Conservation (phyloP, 2,329 filamentous ascomycete genomes). For the Phialophora chinensis region DNA sequence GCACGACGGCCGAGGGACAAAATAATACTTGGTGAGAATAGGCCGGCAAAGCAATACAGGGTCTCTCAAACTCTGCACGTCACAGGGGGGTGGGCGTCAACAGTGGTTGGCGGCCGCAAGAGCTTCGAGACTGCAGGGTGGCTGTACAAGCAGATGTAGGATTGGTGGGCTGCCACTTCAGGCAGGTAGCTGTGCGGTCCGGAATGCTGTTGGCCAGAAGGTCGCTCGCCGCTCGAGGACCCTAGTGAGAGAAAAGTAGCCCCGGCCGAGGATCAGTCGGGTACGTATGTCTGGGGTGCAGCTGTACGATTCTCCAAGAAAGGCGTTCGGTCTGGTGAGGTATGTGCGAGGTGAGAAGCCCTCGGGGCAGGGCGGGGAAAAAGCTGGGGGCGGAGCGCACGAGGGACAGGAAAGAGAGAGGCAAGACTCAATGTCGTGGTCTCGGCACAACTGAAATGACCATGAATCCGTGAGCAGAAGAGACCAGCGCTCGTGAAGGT, state of each 20-base stretch:
- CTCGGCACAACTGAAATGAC: neutral
- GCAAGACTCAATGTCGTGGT: neutral
- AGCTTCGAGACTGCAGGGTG: conserved; percentile 27
- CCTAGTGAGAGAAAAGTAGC: conserved; percentile 21
- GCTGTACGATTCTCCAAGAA: conserved; percentile 1
- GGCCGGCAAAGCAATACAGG: conserved; percentile 18
- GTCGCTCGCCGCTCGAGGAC: conserved; percentile 18
- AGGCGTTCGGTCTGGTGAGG: conserved; percentile 1
- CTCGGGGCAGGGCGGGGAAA: conserved; percentile 9
- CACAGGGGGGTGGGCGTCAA: conserved; percentile 30
- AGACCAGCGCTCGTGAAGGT: neutral
- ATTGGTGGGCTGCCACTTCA: conserved; percentile 29
- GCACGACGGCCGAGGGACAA: conserved; percentile 22
- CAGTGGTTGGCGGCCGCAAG: conserved; percentile 27
- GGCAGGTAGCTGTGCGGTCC: conserved; percentile 31
- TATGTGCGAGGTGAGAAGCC: conserved; percentile 7
- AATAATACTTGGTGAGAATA: conserved; percentile 19
- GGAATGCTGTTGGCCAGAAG: conserved; percentile 27
- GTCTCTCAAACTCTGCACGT: conserved; percentile 26
- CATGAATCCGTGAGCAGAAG: neutral
- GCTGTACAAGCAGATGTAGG: conserved; percentile 23
- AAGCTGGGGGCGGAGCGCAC: neutral
- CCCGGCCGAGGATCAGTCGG: conserved; percentile 26
- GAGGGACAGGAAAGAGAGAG: neutral
- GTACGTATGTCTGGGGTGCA: conserved; percentile 17